Evolutionary conservation across 306 rosid genomes (phyloP), one percentile per base, ranked within the genome.

Genomic region (Betula pendula): DNA sequence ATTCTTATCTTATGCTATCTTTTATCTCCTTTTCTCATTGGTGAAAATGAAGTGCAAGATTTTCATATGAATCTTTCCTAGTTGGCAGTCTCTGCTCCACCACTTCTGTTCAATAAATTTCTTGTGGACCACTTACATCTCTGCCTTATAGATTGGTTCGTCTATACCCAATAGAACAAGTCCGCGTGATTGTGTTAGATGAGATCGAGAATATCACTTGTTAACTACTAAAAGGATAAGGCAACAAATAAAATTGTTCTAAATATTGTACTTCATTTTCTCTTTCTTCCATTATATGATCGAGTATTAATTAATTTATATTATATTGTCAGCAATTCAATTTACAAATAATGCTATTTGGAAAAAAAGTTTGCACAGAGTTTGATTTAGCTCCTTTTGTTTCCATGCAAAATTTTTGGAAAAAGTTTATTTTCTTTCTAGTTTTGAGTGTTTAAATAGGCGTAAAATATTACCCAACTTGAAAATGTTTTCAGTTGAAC

Each of bases 1-100:
- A 66, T 19, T 33, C 71, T 82, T 58, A 82, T 82, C 85, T 25
- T 45, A 19, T 47, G 76, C 52, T 16, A 81, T 76, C 81, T 81
- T 81, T 1, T 74, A 63, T 76, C 78, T 71, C 63, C 11, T n/a
- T 81, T 53, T 38, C 55, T 72, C 52, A 76, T 72, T 81, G 85
- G 78, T 27, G 71, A 52, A 65, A 65, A 71, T 66, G 78, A 65
- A 19, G 56, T 42, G 58, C 42, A 25, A 69, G 75, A 66, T 80
- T 74, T 53, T 79, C 74, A 19, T 51, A 50, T 50, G 56, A 50
- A 50, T 50, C 56, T 50, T 16, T 51, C 56, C 56, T 6, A 51
- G 11, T 51, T 20, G 56, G 56, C 11, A 6, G 11, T 51, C 24
- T 51, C 8, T 24, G 7, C 11, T 5, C 56, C 56, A 51, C 56